Conservation (phyloP, 768 basidiomycete species). For the Symmetrospora coprosmae region DNA sequence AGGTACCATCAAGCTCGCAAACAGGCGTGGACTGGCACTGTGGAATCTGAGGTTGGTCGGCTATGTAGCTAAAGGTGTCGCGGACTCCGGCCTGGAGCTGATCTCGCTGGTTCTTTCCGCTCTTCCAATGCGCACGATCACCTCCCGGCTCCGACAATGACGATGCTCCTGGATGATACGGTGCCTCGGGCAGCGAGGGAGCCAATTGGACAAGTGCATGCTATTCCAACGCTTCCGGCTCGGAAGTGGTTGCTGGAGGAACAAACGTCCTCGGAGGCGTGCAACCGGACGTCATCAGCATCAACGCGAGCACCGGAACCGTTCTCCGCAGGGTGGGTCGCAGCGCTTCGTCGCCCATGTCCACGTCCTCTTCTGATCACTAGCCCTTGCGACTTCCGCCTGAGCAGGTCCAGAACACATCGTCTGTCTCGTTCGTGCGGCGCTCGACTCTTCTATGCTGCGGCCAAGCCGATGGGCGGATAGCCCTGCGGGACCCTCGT, state of each 20-base stretch:
- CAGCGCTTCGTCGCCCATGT: conserved; percentile 47
- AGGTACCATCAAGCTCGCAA: conserved; percentile 39
- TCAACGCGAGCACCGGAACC: conserved; percentile 24
- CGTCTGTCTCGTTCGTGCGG: conserved; percentile 27
- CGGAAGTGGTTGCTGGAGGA: conserved; percentile 11
- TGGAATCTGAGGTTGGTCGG: conserved; percentile 37
- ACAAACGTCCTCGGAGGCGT: conserved; percentile 7
- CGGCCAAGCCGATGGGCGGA: conserved; percentile 48
- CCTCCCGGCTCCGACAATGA: conserved; percentile 26
- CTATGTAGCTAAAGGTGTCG: neutral
- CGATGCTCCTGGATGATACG: conserved; percentile 14
- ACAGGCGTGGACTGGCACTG: conserved; percentile 36
- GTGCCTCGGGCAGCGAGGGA: conserved; percentile 34
- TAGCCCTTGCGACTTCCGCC: conserved; percentile 20
- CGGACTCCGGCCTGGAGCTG: neutral
- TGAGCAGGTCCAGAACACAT: conserved; percentile 25
- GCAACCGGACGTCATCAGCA: conserved; percentile 20
- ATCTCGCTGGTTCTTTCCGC: neutral
- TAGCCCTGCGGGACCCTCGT: conserved; percentile 59
- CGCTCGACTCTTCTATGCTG: conserved; percentile 16
- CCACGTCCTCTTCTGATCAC: conserved; percentile 21
- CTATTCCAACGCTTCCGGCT: conserved; percentile 15
- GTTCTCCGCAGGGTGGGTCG: conserved; percentile 9
- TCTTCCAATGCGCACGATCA: neutral
- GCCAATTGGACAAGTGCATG: conserved; percentile 33